Conservation (phyloP, 2,329 filamentous ascomycete genomes). For the Exophiala sideris region DNA sequence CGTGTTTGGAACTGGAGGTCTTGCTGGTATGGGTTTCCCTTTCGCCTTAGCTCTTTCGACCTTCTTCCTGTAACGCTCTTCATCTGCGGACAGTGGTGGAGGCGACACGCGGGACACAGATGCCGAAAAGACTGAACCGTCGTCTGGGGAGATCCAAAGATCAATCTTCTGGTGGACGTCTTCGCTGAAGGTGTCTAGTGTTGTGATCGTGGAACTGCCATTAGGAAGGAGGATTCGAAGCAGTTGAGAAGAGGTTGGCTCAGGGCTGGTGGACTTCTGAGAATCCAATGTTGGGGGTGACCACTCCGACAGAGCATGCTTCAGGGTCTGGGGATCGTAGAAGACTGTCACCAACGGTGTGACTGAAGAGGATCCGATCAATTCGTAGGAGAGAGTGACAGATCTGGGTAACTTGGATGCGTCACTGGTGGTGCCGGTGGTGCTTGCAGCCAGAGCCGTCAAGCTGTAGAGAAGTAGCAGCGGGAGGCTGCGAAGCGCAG, state of each 20-base stretch:
- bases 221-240: slow-evolving; percentile 37
- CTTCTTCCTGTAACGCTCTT: slow-evolving; percentile 25
- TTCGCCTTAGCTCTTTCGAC: slow-evolving; percentile 25
- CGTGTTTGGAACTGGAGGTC: slow-evolving; percentile 22
- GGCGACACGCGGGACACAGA: slow-evolving; percentile 26
- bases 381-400: slow-evolving; percentile 27
- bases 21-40: slow-evolving; percentile 24
- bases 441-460: slow-evolving; percentile 4
- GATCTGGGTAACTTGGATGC: slow-evolving; percentile 22
- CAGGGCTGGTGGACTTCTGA: slow-evolving; percentile 29
- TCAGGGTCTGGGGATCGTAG: slow-evolving; percentile 39
- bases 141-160: slow-evolving; percentile 39
- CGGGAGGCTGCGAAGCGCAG: slow-evolving; percentile 8
- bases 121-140: slow-evolving; percentile 41
- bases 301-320: slow-evolving; percentile 38
- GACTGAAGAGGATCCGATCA: slow-evolving; percentile 22
- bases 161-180: slow-evolving; percentile 34
- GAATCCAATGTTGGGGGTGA: slow-evolving; percentile 32
- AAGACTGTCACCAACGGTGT: slow-evolving; percentile 38
- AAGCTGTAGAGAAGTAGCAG: slow-evolving; percentile 12
- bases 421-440: slow-evolving; percentile 3
- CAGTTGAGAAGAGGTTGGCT: slow-evolving; percentile 53
- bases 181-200: slow-evolving; percentile 34
- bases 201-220: slow-evolving; percentile 39
- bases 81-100: slow-evolving; percentile 20